Percentiles rank a stretch among this genome's conserved stretches.
These are phyloP conservation scores for Ophiocytium majus DNA, from an alignment of 352 stramenopile genomes.

Conservation along the genomic window DNA sequence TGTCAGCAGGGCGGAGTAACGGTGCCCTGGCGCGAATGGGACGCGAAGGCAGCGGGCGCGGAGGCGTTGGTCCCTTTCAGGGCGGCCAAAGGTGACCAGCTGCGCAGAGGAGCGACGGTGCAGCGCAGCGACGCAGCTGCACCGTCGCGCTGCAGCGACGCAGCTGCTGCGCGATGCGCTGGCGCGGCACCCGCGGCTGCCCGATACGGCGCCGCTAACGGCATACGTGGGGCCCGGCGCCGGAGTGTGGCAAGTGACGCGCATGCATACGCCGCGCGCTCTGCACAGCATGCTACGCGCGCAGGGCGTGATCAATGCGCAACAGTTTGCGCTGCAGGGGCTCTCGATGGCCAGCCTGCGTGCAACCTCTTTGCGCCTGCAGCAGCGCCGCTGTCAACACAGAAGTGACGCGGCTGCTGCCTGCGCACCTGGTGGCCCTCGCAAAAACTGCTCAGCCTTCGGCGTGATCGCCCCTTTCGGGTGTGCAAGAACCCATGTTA, in stretches of 20 bases:
- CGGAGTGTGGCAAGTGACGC: background rate
- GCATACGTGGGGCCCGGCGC: background rate
- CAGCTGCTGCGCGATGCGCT: background rate
- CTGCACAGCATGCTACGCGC: background rate
- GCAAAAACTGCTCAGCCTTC: too few species aligned
- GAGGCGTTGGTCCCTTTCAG: background rate
- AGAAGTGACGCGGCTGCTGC: too few species aligned
- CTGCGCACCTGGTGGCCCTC: too few species aligned
- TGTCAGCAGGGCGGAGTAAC: too few species aligned
- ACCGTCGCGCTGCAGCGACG: too few species aligned
- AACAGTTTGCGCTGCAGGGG: background rate
- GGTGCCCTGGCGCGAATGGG: too few species aligned
- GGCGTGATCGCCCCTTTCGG: too few species aligned
- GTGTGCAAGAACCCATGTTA: too few species aligned
- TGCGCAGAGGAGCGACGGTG: background rate
- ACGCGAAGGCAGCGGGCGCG: background rate
- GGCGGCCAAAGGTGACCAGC: background rate
- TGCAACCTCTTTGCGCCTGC: too few species aligned
- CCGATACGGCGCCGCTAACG: background rate
- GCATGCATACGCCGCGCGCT: background rate
- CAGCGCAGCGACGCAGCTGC: background rate
- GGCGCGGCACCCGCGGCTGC: background rate
- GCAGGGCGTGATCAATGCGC: background rate
- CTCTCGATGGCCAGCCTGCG: background rate
- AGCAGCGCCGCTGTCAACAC: too few species aligned